These are phyloP conservation scores for Tetrapisispora namnaoensis DNA, from an alignment of 805 yeast genomes.

Conservation along the genomic window DNA sequence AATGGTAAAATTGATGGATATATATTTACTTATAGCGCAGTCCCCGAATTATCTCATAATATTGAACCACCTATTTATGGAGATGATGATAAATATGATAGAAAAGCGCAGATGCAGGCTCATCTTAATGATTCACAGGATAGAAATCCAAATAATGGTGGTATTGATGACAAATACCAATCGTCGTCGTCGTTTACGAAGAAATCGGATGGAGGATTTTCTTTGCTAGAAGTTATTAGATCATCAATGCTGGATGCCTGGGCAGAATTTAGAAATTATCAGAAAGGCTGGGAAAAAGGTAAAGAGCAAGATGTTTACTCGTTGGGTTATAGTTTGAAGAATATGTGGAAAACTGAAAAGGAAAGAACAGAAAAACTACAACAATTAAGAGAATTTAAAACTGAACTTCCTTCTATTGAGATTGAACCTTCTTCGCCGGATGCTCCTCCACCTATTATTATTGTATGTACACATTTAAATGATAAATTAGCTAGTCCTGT, in stretches of 20 bases:
- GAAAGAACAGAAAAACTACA: conserved; percentile 25
- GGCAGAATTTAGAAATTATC: conserved; percentile 52
- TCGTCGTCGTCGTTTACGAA: conserved; percentile 5
- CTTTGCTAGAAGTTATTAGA: conserved; percentile 36
- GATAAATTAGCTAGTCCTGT: conserved; percentile 52
- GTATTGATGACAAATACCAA: conserved; percentile 1
- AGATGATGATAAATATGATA: not conserved
- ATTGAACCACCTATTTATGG: conserved; percentile 38
- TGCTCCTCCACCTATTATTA: conserved; percentile 54
- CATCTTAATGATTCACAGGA: not conserved
- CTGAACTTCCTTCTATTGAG: conserved; percentile 26
- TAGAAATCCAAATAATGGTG: not conserved
- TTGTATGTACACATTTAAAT: conserved; percentile 54
- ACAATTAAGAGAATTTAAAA: conserved; percentile 25
- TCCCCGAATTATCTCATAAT: conserved; percentile 41
- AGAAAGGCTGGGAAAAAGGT: conserved; percentile 49
- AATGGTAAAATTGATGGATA: conserved; percentile 73
- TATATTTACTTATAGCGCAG: conserved; percentile 55
- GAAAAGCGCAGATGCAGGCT: not conserved
- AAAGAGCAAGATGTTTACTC: conserved; percentile 61
- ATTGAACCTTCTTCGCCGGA: conserved; percentile 32
- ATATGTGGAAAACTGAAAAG: conserved; percentile 41
- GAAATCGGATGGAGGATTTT: conserved; percentile 21
- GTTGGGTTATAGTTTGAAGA: conserved; percentile 45
- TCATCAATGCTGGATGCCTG: conserved; percentile 61